These are phyloP conservation scores for Alnus rubra DNA, from an alignment of 306 rosid species.

Conservation along the genomic window DNA sequence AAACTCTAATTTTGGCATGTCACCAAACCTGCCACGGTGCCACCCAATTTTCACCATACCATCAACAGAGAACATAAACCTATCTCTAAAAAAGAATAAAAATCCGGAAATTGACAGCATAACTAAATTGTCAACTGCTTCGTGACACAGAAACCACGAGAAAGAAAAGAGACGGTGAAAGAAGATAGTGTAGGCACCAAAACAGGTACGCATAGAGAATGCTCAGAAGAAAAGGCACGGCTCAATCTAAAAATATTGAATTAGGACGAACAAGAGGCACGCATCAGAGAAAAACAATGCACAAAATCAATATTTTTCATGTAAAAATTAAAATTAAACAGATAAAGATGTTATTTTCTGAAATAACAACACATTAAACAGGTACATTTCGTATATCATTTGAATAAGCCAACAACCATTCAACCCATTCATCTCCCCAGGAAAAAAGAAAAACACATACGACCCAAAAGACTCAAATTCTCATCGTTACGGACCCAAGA, in stretches of 20 bases:
- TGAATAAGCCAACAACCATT: neutral
- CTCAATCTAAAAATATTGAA: neutral
- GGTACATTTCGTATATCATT: constrained; percentile 6
- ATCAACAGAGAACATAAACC: neutral
- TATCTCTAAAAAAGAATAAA: neutral
- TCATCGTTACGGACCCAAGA: constrained; percentile 8
- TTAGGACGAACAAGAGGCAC: neutral
- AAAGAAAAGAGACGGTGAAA: neutral
- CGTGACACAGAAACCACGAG: neutral
- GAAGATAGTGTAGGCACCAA: neutral
- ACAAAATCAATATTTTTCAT: neutral
- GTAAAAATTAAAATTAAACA: neutral
- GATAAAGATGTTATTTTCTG: neutral
- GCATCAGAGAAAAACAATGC: neutral
- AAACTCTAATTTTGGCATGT: constrained; percentile 19
- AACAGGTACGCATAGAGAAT: neutral
- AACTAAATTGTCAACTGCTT: neutral
- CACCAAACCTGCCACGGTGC: neutral
- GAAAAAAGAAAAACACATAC: neutral
- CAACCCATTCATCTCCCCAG: neutral
- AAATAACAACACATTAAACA: constrained; percentile 7
- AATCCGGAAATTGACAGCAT: neutral
- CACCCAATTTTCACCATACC: neutral
- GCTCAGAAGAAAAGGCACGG: neutral
- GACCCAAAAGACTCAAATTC: constrained; percentile 16